Base-by-base conservation (phyloP, 148 eudicot species). In the Rhododendron simsii region DNA sequence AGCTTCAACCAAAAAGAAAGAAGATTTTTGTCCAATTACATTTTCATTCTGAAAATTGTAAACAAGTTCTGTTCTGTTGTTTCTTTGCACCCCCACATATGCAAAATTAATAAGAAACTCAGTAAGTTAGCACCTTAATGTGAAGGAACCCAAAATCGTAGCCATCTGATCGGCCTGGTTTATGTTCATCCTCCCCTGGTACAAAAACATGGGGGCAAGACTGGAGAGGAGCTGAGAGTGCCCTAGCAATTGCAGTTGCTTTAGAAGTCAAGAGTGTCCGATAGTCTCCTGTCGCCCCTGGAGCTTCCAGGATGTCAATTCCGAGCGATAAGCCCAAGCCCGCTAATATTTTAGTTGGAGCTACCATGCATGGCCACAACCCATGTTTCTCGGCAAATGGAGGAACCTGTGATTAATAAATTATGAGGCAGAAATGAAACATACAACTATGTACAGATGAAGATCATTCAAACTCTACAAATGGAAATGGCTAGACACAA, bases 71-170 rank as follows among this genome's bases (percentile, higher is more conserved):
- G 23, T 39, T 41, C 11, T 11, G 8, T 3, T 61, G 12, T 63
- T 67, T 41, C 5, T 41, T 59, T 55, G 28, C 18, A 15, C 33
- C 9, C 33, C 63, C 69, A 18, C 57, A 47, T 12, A 45, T 18
- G 65, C 65, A 57, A 57, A 57, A 57, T 57, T 57, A 57, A 18
- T 51, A 11, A 47, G 61, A 48, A 69, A n/a, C 20, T 48, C 67
- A 41, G 37, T 33, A 75, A 61, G 69, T 84, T 18, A 80, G 44
- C 83, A 96, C 98, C 98, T 97, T 95, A 84, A 97, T 92, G 89
- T 97, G 99, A 86, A 97, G 96, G 89, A 97, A 97, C 44, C 99
- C 99, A 74, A 97, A 97, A 90, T 97, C 98, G 86, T 94, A 95
- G 76, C 98, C 99, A 89, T 93, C 93, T 35, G 92, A 83, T 74